Evolutionary conservation across 495 filamentous ascomycete genomes (phyloP).

Genomic region (Rusavskia elegans): DNA sequence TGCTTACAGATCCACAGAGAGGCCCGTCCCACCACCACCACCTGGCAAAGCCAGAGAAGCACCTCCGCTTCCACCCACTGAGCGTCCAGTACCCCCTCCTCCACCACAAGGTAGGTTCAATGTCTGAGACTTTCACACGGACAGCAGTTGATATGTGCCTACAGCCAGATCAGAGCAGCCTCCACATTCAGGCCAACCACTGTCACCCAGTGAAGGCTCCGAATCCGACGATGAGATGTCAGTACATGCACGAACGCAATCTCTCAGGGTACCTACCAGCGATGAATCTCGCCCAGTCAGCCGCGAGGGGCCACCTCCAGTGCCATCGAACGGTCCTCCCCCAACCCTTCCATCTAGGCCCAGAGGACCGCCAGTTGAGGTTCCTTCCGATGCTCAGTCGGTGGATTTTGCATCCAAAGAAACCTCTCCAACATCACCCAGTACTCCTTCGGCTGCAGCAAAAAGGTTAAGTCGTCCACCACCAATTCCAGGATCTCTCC

Average conservation of each 20-base stretch:
- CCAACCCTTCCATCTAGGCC: constrained; percentile 11
- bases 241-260: constrained; percentile 34
- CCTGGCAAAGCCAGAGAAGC: constrained; percentile 16
- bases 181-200: constrained; percentile 29
- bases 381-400: constrained; percentile 9
- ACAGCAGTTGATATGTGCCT: constrained; percentile 17
- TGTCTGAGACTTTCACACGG: constrained; percentile 6
- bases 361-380: constrained; percentile 14
- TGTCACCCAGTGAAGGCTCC: constrained; percentile 62
- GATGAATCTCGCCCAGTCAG: constrained; percentile 7
- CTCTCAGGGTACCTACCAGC: constrained; percentile 19
- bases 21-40: constrained; percentile 31
- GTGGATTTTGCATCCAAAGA: constrained; percentile 16
- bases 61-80: constrained; percentile 45
- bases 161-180: constrained; percentile 43
- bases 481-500: constrained; percentile 22
- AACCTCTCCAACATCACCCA: constrained; percentile 28
- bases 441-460: constrained; percentile 12
- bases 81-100: constrained; percentile 51
- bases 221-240: constrained; percentile 92
- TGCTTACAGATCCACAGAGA: constrained; percentile 18
- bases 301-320: constrained; percentile 30
- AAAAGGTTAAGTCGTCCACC: constrained; percentile 19
- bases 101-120: constrained; percentile 49
- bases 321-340: constrained; percentile 28